Conservation (phyloP, 2,329 filamentous ascomycete species). For the Tolypocladium nubicola region DNA sequence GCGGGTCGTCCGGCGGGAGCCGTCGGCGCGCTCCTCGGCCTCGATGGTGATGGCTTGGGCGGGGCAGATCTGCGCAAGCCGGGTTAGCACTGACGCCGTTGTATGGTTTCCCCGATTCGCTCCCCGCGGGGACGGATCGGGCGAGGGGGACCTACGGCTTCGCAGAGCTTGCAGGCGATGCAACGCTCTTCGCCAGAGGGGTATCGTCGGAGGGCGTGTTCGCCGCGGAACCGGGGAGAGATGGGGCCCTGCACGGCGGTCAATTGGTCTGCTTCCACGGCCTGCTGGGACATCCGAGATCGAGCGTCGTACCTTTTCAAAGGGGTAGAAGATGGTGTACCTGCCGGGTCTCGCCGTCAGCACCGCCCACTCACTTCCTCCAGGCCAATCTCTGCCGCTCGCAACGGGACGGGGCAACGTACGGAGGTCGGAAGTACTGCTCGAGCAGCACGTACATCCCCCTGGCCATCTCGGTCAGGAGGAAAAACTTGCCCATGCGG, state of each 20-base stretch:
- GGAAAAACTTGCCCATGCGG: conserved; percentile 84
- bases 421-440: conserved; percentile 98
- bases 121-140: neutral
- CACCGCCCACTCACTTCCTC: too few relatives aligned
- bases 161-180: conserved; percentile 99
- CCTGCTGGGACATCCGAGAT: neutral
- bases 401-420: conserved; percentile 35
- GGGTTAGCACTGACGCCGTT: neutral
- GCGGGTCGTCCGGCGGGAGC: conserved; percentile 85
- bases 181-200: conserved; percentile 96
- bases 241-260: conserved; percentile 62
- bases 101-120: neutral
- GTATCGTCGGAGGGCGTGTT: conserved; percentile 93
- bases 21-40: conserved; percentile 94
- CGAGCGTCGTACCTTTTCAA: conserved; percentile 62
- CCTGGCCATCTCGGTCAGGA: conserved; percentile 88
- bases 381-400: neutral
- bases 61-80: conserved; percentile 61
- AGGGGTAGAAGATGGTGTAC: conserved; percentile 97
- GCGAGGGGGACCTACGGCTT: conserved; percentile 48
- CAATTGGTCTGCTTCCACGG: conserved; percentile 5
- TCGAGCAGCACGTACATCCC: conserved; percentile 98
- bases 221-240: conserved; percentile 93
- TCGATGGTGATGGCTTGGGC: conserved; percentile 98
- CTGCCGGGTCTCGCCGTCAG: conserved; percentile 31